Evolutionary conservation across 306 rosid species (phyloP).

Genomic region (Lupinus albus): DNA sequence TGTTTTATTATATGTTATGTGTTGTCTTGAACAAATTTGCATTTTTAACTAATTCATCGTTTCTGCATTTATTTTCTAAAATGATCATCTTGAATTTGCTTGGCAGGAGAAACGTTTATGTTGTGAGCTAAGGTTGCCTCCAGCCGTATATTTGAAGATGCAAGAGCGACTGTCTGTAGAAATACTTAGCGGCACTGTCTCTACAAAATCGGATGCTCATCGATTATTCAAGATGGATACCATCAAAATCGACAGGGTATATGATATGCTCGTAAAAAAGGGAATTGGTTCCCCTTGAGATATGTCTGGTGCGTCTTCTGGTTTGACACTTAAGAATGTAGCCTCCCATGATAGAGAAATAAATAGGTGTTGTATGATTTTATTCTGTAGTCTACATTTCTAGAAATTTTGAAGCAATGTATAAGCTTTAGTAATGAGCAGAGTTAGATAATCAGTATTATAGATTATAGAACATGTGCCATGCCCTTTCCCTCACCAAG

Average conservation of each 20-base stretch:
- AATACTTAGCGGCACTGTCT: slow-evolving; percentile 60
- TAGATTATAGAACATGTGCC: background rate
- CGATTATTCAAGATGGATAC: slow-evolving; percentile 77
- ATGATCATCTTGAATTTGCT: background rate
- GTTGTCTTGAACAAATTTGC: background rate
- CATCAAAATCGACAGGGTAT: slow-evolving; percentile 69
- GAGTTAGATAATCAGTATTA: slow-evolving; percentile 27
- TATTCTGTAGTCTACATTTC: background rate
- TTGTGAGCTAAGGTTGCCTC: slow-evolving; percentile 64
- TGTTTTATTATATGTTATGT: background rate
- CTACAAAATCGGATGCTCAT: slow-evolving; percentile 75
- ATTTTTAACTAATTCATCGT: background rate
- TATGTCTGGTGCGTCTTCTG: background rate
- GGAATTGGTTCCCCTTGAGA: slow-evolving; percentile 74
- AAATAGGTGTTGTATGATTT: background rate
- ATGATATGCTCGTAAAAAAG: slow-evolving; percentile 84
- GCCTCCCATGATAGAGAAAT: background rate
- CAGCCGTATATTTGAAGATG: slow-evolving; percentile 70
- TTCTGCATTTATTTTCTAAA: slow-evolving; percentile 18
- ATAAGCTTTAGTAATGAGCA: slow-evolving; percentile 32
- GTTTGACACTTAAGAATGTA: background rate
- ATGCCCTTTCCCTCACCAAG: background rate
- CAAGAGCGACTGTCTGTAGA: slow-evolving; percentile 70
- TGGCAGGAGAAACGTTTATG: slow-evolving; percentile 86
- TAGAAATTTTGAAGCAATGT: slow-evolving; percentile 26